Percentiles rank a stretch among this genome's conserved stretches.
Conservation (phyloP, 306 rosid genomes). For the Gillenia trifoliata region DNA sequence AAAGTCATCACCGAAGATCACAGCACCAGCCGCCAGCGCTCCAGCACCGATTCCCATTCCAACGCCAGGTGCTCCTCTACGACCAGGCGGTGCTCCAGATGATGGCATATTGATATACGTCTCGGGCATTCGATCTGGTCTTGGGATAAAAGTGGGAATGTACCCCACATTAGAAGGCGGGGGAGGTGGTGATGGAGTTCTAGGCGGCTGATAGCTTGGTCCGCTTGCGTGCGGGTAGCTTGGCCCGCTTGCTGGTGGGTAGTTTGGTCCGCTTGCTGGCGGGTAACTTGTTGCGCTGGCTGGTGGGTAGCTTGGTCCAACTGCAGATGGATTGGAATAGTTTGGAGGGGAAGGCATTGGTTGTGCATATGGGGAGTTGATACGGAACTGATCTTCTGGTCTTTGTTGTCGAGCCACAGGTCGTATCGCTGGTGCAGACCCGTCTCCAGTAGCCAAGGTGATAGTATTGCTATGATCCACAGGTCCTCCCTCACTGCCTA, state of each 20-base stretch:
- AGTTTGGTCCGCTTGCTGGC: slow-evolving; percentile 36
- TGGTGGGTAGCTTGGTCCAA: slow-evolving; percentile 28
- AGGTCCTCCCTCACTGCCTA: slow-evolving; percentile 44
- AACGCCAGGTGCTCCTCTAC: slow-evolving; percentile 36
- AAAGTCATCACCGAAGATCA: slow-evolving; percentile 79
- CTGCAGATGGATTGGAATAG: slow-evolving; percentile 41
- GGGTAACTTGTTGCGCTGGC: slow-evolving; percentile 16
- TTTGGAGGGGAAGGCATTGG: slow-evolving; percentile 37
- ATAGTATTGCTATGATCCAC: slow-evolving; percentile 27
- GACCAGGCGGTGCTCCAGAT: slow-evolving; percentile 31
- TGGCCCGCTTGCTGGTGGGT: slow-evolving; percentile 31
- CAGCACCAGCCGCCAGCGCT: slow-evolving; percentile 84
- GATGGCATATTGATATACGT: slow-evolving; percentile 44
- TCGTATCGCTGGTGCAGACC: slow-evolving; percentile 28
- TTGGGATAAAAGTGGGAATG: slow-evolving; percentile 49
- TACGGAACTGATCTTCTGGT: slow-evolving; percentile 34
- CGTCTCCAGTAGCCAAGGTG: slow-evolving; percentile 35
- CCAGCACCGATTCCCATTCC: slow-evolving; percentile 67
- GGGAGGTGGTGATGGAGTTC: slow-evolving; percentile 54
- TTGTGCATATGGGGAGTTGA: slow-evolving; percentile 27
- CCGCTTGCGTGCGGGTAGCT: slow-evolving; percentile 34
- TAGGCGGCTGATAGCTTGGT: slow-evolving; percentile 39
- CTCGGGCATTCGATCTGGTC: slow-evolving; percentile 31
- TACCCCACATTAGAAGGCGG: slow-evolving; percentile 57
- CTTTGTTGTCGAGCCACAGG: slow-evolving; percentile 29